Evolutionary conservation across 83 land plant genomes (phyloP).

Genomic region (Picea abies): DNA sequence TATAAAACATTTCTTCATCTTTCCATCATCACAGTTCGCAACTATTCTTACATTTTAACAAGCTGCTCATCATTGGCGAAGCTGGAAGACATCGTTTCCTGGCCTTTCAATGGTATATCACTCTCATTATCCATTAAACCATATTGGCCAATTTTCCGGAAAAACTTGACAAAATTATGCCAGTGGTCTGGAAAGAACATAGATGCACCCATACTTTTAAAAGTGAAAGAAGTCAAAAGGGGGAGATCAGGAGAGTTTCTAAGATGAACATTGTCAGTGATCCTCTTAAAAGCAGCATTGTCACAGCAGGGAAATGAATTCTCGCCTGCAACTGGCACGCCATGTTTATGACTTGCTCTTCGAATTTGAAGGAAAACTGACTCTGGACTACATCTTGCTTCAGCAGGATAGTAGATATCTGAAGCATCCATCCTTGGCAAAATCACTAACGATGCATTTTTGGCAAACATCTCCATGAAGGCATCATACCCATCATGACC

Average conservation of each 20-base stretch:
- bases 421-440: constrained; percentile 71
- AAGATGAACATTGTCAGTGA: constrained; percentile 41
- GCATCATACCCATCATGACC: constrained; percentile 66
- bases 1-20: too few species aligned
- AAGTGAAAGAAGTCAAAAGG: constrained; percentile 44
- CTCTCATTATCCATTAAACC: constrained; percentile 9
- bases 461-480: constrained; percentile 57
- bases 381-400: constrained; percentile 52
- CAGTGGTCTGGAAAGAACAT: constrained; percentile 79
- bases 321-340: constrained; percentile 65
- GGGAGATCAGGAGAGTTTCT: constrained; percentile 7
- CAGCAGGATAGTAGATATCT: constrained; percentile 42
- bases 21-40: too few species aligned
- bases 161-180: constrained; percentile 54
- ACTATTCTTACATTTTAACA: too few species aligned
- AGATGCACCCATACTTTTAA: constrained; percentile 69
- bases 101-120: too few species aligned
- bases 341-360: constrained; percentile 46
- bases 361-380: constrained; percentile 54
- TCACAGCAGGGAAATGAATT: constrained; percentile 42
- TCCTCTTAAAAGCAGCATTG: constrained; percentile 37
- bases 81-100: too few species aligned
- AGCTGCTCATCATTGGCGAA: too few species aligned
- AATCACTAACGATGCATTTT: constrained; percentile 45
- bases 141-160: constrained; percentile 37